These are phyloP conservation scores for Microstroma glucosiphilum DNA, from an alignment of 1,284 basidiomycete genomes.

Conservation along the genomic window DNA sequence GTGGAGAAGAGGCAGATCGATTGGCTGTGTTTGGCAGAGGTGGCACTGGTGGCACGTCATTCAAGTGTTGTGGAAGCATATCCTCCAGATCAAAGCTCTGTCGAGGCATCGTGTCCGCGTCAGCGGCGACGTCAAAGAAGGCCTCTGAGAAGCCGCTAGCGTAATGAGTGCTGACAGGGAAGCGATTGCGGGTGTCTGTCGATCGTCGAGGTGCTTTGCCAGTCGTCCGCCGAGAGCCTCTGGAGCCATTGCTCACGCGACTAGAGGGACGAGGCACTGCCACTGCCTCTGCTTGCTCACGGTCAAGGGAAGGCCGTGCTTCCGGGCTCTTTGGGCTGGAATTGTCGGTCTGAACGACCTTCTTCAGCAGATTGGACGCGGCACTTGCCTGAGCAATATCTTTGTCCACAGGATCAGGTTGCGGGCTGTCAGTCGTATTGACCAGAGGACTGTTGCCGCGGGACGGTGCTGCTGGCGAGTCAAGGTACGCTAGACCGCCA, in stretches of 20 bases:
- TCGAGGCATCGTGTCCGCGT: conserved; percentile 30
- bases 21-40: conserved; percentile 16
- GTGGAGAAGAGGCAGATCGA: too few relatives aligned
- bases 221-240: conserved; percentile 1
- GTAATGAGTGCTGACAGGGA: conserved; percentile 42
- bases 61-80: conserved; percentile 25
- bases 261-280: conserved; percentile 8
- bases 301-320: too few relatives aligned
- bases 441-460: too few relatives aligned
- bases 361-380: too few relatives aligned
- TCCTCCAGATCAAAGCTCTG: conserved; percentile 40
- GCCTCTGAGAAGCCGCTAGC: conserved; percentile 31
- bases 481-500: too few relatives aligned
- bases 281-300: conserved; percentile 9
- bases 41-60: conserved; percentile 30
- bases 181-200: conserved; percentile 20
- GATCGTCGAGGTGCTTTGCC: background rate
- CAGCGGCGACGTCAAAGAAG: conserved; percentile 28
- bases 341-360: too few relatives aligned
- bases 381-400: too few relatives aligned
- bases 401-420: too few relatives aligned
- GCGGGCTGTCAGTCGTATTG: too few relatives aligned
- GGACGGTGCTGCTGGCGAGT: too few relatives aligned
- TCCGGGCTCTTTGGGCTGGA: too few relatives aligned
- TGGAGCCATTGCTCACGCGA: conserved; percentile 9